Base-by-base conservation (phyloP, 2,329 filamentous ascomycete genomes). In the Orbilia ellipsospora region DNA sequence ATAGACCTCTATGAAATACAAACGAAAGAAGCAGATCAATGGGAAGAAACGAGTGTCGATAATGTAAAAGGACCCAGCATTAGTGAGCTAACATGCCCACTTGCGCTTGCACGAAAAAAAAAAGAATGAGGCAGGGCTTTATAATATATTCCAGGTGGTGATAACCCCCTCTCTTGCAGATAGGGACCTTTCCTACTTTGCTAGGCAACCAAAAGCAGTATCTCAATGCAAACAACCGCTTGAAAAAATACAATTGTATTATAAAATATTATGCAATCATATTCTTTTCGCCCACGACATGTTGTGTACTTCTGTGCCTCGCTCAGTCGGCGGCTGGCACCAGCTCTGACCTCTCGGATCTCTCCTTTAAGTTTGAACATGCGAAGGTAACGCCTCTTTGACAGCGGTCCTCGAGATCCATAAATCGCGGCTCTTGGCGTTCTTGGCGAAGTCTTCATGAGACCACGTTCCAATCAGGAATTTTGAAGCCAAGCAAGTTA, bases 401-500 rank as follows among this genome's bases (percentile, higher is more conserved):
- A 28, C 15, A 18, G 52, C 62, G 26, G n/a, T 48, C 42, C 48
- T 13, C 12, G 48, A 52, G n/a, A n/a, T 23, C n/a, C 48, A 23
- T 7, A 36, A 23, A 18, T 18, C 18, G 20, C 48, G 48, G 16
- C 15, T 31, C 54, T 40, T 57, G 54, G 54, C 54, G 4, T 10
- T 26, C n/a, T 13, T 20, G 15, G 12, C 52, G 23, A 15, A 36
- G 6, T n/a, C 3, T 55, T 13, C 50, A 23, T 18, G 20, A 52
- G 54, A 36, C 28, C 16, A 36, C n/a, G 28, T 13, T 40, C 26
- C 40, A 40, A 15, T 55, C 20, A 7, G 63, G 63, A 59, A 67
- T 59, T 59, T 28, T 42, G 63, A 67, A 59, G 63, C 63, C 63
- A 44, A 23, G 13, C 2, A 57, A 40, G 28, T 15, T 8, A 55